Evolutionary conservation across 1,284 basidiomycete species (phyloP).

Genomic region (Exobasidium cylindrosporum): DNA sequence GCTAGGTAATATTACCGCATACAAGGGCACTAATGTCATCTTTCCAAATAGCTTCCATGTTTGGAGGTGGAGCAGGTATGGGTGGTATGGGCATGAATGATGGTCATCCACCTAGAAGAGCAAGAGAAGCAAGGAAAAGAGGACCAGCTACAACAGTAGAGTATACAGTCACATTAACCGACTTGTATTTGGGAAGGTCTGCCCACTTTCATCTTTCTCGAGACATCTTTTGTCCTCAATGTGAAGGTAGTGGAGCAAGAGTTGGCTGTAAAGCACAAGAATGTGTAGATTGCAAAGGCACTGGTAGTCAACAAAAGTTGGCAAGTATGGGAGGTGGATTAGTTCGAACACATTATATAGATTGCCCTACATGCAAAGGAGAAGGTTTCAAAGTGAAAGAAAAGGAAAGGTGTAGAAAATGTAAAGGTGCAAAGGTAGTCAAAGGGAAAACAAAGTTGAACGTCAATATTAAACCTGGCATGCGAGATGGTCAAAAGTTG

Average conservation of each 20-base stretch:
- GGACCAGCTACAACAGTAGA: constrained; percentile 60
- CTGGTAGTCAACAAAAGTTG: constrained; percentile 68
- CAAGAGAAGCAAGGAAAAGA: constrained; percentile 51
- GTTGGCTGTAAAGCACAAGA: constrained; percentile 74
- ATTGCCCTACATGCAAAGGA: constrained; percentile 77
- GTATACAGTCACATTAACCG: constrained; percentile 83
- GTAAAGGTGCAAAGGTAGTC: constrained; percentile 79
- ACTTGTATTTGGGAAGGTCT: constrained; percentile 85
- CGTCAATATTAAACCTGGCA: constrained; percentile 75
- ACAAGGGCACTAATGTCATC: no score
- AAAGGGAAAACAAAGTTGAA: constrained; percentile 72
- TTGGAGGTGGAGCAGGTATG: constrained; percentile 27
- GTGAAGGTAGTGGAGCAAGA: constrained; percentile 82
- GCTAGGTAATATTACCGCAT: neutral
- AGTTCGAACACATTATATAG: constrained; percentile 59
- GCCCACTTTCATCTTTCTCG: constrained; percentile 87
- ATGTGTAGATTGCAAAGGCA: constrained; percentile 79
- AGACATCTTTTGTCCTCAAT: constrained; percentile 72
- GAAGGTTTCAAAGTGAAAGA: constrained; percentile 76
- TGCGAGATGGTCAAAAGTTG: constrained; percentile 77
- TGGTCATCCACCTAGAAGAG: constrained; percentile 57
- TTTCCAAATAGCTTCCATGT: constrained; percentile 23
- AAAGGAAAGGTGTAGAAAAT: constrained; percentile 94
- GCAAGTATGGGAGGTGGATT: constrained; percentile 46
- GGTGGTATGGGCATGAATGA: constrained; percentile 24